Conservation (phyloP, 805 yeast genomes). For the Yamadazyma olivae region DNA sequence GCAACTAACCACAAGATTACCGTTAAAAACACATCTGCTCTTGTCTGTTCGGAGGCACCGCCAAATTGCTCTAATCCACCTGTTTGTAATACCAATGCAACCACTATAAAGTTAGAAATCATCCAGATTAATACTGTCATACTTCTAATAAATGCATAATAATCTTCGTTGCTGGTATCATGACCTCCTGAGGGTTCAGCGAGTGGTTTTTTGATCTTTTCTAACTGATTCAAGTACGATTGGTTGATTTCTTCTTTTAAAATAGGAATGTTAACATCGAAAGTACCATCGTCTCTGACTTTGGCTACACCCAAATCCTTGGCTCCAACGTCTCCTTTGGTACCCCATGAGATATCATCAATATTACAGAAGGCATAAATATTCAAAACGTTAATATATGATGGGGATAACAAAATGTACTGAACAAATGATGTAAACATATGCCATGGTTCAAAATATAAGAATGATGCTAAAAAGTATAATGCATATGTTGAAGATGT, state of each 20-base stretch:
- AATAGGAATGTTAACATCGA: conserved; percentile 52
- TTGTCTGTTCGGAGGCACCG: conserved; percentile 26
- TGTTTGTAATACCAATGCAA: conserved; percentile 41
- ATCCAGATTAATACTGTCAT: conserved; percentile 48
- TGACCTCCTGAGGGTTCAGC: conserved; percentile 25
- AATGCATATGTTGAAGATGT: conserved; percentile 60
- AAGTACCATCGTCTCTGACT: conserved; percentile 51
- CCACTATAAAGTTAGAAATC: conserved; percentile 39
- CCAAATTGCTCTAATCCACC: conserved; percentile 44
- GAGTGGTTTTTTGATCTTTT: conserved; percentile 46
- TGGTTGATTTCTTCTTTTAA: conserved; percentile 51
- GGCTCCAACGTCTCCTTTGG: conserved; percentile 66
- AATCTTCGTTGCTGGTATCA: conserved; percentile 38
- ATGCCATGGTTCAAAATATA: conserved; percentile 68
- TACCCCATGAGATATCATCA: conserved; percentile 74
- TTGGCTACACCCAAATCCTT: conserved; percentile 54
- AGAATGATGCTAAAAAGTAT: conserved; percentile 54
- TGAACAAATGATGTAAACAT: conserved; percentile 54
- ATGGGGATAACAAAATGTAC: conserved; percentile 49
- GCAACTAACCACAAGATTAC: conserved; percentile 63
- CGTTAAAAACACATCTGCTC: conserved; percentile 43
- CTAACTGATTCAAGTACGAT: conserved; percentile 49
- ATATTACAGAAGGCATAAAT: conserved; percentile 70
- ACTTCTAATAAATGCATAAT: conserved; percentile 43
- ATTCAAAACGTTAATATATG: conserved; percentile 55